Conservation (phyloP, 1,284 basidiomycete species). For the Sporisorium sorghi region DNA sequence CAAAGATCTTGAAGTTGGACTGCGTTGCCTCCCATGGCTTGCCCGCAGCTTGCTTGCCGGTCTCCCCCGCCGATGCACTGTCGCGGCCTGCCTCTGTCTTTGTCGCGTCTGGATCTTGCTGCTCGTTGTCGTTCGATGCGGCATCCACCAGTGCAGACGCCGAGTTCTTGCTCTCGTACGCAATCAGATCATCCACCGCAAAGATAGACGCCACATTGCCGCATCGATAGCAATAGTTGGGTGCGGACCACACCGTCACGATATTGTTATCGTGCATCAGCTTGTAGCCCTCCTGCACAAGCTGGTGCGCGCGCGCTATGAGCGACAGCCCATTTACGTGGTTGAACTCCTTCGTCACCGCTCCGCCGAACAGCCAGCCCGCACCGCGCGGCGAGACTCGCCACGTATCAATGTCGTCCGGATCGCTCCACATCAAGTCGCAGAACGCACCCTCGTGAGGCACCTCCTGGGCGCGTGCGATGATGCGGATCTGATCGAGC, state of each 20-base stretch:
- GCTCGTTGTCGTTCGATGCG: slow-evolving; percentile 72
- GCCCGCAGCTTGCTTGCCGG: not conserved
- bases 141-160: slow-evolving; percentile 81
- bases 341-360: slow-evolving; percentile 94
- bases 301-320: slow-evolving; percentile 95
- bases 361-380: slow-evolving; percentile 97
- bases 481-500: slow-evolving; percentile 99
- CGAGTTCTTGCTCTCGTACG: slow-evolving; percentile 43
- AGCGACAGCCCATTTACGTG: slow-evolving; percentile 94
- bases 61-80: not conserved
- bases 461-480: slow-evolving; percentile 93
- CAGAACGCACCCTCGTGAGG: slow-evolving; percentile 98
- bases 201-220: slow-evolving; percentile 97
- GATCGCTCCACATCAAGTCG: slow-evolving; percentile 99
- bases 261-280: slow-evolving; percentile 94
- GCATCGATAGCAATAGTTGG: slow-evolving; percentile 98
- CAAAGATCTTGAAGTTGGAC: slow-evolving; percentile 71
- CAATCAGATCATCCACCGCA: slow-evolving; percentile 76
- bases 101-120: slow-evolving; percentile 40
- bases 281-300: slow-evolving; percentile 98
- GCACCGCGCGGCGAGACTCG: slow-evolving; percentile 97
- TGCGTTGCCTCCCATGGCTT: slow-evolving; percentile 43
- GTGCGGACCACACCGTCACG: slow-evolving; percentile 98
- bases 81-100: slow-evolving; percentile 7
- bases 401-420: slow-evolving; percentile 99